These are phyloP conservation scores for Chlorella variabilis DNA, from an alignment of 163 green algal genomes.

Conservation along the genomic window DNA sequence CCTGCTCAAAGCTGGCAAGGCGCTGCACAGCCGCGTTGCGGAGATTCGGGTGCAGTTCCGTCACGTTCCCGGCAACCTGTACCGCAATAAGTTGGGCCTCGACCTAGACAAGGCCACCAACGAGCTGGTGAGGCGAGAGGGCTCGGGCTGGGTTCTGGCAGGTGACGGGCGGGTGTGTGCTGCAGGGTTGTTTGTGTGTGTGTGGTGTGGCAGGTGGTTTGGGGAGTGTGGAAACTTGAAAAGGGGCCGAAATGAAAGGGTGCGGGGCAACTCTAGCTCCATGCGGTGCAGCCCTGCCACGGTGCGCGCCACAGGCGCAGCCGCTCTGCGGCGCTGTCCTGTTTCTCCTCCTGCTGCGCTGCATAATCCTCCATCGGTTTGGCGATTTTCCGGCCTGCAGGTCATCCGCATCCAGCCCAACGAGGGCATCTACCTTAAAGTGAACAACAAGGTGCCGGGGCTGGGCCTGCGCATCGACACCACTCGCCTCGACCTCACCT, in stretches of 20 bases:
- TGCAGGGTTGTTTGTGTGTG: not conserved
- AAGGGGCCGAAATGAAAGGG: no score
- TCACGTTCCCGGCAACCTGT: constrained; percentile 97
- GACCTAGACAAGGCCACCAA: constrained; percentile 90
- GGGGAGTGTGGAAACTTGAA: no score
- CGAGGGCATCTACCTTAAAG: constrained; percentile 97
- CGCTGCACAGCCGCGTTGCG: constrained; percentile 83
- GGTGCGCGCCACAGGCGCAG: no score
- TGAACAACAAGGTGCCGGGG: constrained; percentile 99
- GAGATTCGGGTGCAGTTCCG: constrained; percentile 97
- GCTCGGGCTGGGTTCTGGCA: no score
- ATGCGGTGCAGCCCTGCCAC: no score
- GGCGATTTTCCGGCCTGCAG: no score
- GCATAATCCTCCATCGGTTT: no score
- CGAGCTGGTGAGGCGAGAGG: constrained; percentile 91
- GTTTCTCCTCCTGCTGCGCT: no score
- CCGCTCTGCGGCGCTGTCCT: no score
- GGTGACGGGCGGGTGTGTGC: no score
- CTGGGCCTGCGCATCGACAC: constrained; percentile 92
- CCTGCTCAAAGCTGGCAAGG: constrained; percentile 98
- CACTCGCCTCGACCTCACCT: constrained; percentile 95
- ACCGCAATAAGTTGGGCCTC: constrained; percentile 81
- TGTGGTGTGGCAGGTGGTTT: not conserved
- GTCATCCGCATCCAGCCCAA: constrained; percentile 93
- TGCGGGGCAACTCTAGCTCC: no score